Conservation (phyloP, 176 grass and related monocot species). For the Juncus effusus region DNA sequence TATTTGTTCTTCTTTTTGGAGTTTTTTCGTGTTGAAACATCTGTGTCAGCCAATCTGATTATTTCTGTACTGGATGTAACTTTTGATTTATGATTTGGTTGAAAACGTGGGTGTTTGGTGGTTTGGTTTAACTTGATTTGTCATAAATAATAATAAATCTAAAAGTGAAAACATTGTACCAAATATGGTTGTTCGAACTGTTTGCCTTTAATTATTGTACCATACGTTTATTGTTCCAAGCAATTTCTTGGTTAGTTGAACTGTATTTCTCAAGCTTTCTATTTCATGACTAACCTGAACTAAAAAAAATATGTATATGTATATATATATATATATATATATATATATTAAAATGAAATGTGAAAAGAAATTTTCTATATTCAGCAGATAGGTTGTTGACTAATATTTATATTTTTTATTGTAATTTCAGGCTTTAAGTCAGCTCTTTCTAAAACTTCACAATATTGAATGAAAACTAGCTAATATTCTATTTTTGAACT, state of each 20-base stretch:
- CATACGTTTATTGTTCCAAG: not conserved
- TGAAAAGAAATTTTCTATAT: conserved; percentile 1
- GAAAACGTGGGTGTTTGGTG: not conserved
- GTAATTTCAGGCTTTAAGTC: not conserved
- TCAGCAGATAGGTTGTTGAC: not conserved
- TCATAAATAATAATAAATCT: conserved; percentile 5
- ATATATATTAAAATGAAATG: not conserved
- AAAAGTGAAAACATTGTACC: too few species aligned
- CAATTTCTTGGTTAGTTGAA: conserved; percentile 16
- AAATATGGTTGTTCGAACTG: too few species aligned
- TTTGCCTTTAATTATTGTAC: not conserved
- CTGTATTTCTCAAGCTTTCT: conserved; percentile 13
- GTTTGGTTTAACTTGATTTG: conserved; percentile 9
- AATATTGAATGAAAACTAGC: too few species aligned
- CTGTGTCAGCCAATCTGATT: not conserved
- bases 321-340: too few species aligned
- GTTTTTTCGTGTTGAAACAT: too few species aligned
- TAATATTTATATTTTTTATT: conserved; percentile 6
- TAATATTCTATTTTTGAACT: conserved; percentile 10
- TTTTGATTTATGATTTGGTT: conserved; percentile 12
- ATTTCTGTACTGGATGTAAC: not conserved
- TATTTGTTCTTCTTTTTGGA: not conserved
- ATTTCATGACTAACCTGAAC: not conserved
- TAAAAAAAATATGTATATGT: too few species aligned
- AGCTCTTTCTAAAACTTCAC: too few species aligned